Conservation (phyloP, 768 basidiomycete genomes). For the Asterophora lycoperdoides region DNA sequence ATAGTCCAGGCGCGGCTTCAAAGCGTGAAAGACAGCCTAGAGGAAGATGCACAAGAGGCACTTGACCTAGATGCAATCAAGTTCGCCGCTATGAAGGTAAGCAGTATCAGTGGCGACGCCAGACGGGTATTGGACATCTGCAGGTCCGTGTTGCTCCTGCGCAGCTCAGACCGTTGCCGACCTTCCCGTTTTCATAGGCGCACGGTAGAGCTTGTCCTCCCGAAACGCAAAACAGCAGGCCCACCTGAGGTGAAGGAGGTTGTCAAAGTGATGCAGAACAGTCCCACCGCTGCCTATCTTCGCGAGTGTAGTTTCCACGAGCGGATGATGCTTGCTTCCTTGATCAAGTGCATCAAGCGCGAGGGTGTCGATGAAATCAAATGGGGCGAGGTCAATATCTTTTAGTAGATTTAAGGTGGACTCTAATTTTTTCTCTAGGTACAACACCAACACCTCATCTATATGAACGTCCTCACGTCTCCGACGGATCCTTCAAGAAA, state of each 20-base stretch:
- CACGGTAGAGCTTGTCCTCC: conserved; percentile 74
- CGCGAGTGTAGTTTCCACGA: conserved; percentile 84
- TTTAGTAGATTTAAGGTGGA: neutral
- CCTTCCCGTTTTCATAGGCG: conserved; percentile 41
- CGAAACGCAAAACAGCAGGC: conserved; percentile 47
- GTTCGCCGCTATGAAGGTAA: conserved; percentile 70
- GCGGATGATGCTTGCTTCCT: conserved; percentile 78
- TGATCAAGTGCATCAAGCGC: conserved; percentile 76
- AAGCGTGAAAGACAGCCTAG: conserved; percentile 49
- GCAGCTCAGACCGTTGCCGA: too few relatives aligned
- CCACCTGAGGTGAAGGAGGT: conserved; percentile 75
- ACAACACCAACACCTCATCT: conserved; percentile 69
- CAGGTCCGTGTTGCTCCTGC: conserved; percentile 38
- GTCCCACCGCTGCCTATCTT: conserved; percentile 81
- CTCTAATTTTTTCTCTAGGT: conserved; percentile 35
- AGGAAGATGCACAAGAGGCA: conserved; percentile 45
- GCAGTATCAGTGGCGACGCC: conserved; percentile 88
- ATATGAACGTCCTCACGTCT: conserved; percentile 59
- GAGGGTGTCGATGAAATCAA: conserved; percentile 86
- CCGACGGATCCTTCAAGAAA: conserved; percentile 53
- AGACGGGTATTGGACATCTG: conserved; percentile 91
- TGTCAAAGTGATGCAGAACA: conserved; percentile 83
- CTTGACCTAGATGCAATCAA: conserved; percentile 71
- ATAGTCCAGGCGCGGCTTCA: conserved; percentile 84
- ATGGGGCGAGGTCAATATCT: conserved; percentile 62